These are phyloP conservation scores for Lanmaoa rubissima DNA, from an alignment of 768 basidiomycete genomes.

Conservation along the genomic window DNA sequence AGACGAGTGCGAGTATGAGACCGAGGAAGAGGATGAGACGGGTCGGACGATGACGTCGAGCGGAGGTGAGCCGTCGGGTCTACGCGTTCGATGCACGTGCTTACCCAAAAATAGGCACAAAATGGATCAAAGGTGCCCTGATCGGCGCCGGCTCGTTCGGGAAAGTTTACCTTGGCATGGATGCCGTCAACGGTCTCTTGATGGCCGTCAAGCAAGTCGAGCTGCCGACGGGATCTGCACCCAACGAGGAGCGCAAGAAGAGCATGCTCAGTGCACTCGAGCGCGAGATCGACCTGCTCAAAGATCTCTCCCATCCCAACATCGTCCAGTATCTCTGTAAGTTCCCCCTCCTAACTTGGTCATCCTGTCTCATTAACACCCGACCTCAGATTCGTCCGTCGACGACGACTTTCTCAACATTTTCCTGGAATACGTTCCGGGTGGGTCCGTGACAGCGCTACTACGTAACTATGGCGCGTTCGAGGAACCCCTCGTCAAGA, in stretches of 20 bases:
- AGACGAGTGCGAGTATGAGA: conserved; percentile 47
- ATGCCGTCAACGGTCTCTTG: conserved; percentile 81
- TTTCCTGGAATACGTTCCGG: conserved; percentile 95
- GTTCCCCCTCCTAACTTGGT: conserved; percentile 26
- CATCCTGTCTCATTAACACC: neutral
- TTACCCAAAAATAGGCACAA: conserved; percentile 54
- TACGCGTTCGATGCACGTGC: neutral
- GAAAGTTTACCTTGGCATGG: conserved; percentile 95
- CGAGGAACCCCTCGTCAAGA: conserved; percentile 87
- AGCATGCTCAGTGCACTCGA: conserved; percentile 91
- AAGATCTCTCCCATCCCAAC: conserved; percentile 90
- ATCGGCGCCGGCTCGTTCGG: conserved; percentile 96
- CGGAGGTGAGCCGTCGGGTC: conserved; percentile 42
- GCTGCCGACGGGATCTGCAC: conserved; percentile 76
- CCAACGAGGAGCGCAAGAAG: conserved; percentile 91
- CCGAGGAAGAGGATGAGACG: conserved; percentile 49
- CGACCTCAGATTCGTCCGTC: conserved; percentile 78
- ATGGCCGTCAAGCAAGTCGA: conserved; percentile 99
- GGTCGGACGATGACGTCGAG: conserved; percentile 53
- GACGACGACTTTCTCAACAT: conserved; percentile 93
- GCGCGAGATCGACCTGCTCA: conserved; percentile 90
- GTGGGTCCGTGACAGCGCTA: conserved; percentile 88
- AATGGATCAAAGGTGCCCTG: conserved; percentile 96
- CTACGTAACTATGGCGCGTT: conserved; percentile 92
- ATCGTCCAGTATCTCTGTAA: conserved; percentile 97